Evolutionary conservation across 2,329 filamentous ascomycete genomes (phyloP), one percentile per base, ranked within the genome.

Genomic region (Neopestalotiopsis sp.): DNA sequence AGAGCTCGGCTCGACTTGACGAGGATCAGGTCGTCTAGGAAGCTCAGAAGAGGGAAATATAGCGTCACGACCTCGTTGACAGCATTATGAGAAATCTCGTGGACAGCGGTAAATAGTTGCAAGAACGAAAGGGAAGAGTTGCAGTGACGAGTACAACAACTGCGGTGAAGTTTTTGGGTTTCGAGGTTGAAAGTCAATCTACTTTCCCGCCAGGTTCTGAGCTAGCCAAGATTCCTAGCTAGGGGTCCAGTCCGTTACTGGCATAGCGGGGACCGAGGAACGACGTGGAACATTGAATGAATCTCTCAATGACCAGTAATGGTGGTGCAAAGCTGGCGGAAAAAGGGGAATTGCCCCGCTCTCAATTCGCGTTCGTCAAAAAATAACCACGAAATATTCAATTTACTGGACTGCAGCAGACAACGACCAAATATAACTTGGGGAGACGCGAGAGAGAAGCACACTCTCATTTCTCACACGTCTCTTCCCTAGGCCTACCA

Each of bases 261-360:
- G 42, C 61, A 20, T 64, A 49, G 61, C 30, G 61, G 61, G 30
- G 61, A 64, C 61, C 61, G 61, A 64, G 61, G 59, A 62, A 28
- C 59, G 34, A 64, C 59, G 13, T 34, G 20, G 24, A 28, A 28
- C 24, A 28, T 56, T 56, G 24, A 59, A 53, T 53, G 45, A 53
- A 53, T 53, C 45, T 53, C 20, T 20, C 7, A 53, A 24, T 53
- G 45, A 59, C 57, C 57, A 59, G n/a, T 59, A 38, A 38, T 10
- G 10, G 6, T 38, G 34, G 34, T 38, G 34, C 34, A 38, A 28
- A 38, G 57, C 57, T 17, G 24, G 24, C 30, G 24, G 30, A n/a
- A 59, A 59, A 34, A 10, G 57, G 57, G 57, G 24, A 30, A 30
- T 34, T 34, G 57, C 57, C 57, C 57, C 24, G 57, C 57, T 59